Evolutionary conservation across 1,139 yeast genomes (phyloP), one percentile per base, ranked within the genome.

Genomic region (Pneumocystis sp.): DNA sequence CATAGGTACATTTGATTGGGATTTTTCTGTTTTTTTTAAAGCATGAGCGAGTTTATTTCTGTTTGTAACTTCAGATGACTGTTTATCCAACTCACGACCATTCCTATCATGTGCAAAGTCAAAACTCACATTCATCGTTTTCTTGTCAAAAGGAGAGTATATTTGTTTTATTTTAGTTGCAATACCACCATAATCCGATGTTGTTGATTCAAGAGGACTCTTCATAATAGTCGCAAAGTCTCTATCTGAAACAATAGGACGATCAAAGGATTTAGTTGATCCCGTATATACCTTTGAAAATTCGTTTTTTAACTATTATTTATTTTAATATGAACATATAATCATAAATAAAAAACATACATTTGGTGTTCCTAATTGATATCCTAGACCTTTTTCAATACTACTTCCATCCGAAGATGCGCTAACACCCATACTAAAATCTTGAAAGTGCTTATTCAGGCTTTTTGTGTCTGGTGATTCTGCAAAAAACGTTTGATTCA

Each of bases 401-500:
- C 61, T 59, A 25, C 34, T 59, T 3, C 57, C 6, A 12, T 59
- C 61, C 15, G 37, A 15, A 8, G 45, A 31, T 7, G 31, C 61
- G 21, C 61, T 59, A 12, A 25, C 31, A 1, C 61, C 61, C 61
- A 59, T 59, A 31, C 61, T 59, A 42, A 59, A 59, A n/a, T 59
- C 61, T n/a, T 59, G 29, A 4, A 59, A 59, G 12, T 59, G 61
- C 31, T 59, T 59, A 12, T 42, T 31, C 2, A 59, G 7, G 31
- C 61, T 59, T 15, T 25, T 59, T 12, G 61, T 39, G 12, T 59
- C 40, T 6, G 37, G 37, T 7, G 61, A 39, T 19, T 59, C 45
- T 3, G 31, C 40, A 42, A 59, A 59, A 42, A 59, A 59, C 1
- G 44, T 42, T 12, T 39, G 45, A 39, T 59, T 59, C n/a, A 25